Evolutionary conservation across 2,329 filamentous ascomycete species (phyloP), one percentile per base, ranked within the genome.

Genomic region (Fusarium gaditjirri): DNA sequence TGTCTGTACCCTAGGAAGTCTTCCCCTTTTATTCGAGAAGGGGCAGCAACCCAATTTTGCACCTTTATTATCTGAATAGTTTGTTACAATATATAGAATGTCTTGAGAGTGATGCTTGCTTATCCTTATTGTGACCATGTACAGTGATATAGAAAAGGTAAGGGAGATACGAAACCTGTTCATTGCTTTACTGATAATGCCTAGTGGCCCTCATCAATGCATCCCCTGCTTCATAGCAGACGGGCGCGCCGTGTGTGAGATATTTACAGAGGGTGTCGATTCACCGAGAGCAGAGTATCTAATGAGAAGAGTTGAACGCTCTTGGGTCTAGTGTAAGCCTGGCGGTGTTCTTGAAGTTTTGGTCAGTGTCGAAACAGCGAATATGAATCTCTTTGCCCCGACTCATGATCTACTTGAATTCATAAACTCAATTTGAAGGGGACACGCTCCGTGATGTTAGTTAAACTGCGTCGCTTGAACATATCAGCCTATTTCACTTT

Each of bases 1-100:
- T 77, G 62, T 76, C 73, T 77, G 75, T 77, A 72, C 75, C 75
- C 61, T 77, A 77, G 76, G 75, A 77, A 76, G 75, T 71, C 62
- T 64, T 71, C 54, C 60, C 59, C 75, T 64, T 64, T 63, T 49
- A 55, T 53, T 36, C 39, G 47, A 61, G 60, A 68, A 70, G 71
- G 65, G 66, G 67, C 43, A 71, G 60, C 59, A 70, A 58, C 75
- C 57, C 75, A 75, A 65, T 68, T 44, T 58, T 71, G 44, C 56
- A 44, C 55, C 55, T 46, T 66, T 58, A 21, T 74, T 60, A 65
- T 68, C 56, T 69, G 69, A 71, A 65, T 73, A 73, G 71, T 68
- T 73, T 65, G 46, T 59, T 66, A 47, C 55, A 65, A 73, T 60
- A 73, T 60, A 73, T 73, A 73, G 67, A 73, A 68, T 74, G 62